A percentile compares a stretch with the other conserved stretches of the same genome.
Evolutionary conservation across 2,329 filamentous ascomycete species (phyloP).

Genomic region (Fusarium sacchari): DNA sequence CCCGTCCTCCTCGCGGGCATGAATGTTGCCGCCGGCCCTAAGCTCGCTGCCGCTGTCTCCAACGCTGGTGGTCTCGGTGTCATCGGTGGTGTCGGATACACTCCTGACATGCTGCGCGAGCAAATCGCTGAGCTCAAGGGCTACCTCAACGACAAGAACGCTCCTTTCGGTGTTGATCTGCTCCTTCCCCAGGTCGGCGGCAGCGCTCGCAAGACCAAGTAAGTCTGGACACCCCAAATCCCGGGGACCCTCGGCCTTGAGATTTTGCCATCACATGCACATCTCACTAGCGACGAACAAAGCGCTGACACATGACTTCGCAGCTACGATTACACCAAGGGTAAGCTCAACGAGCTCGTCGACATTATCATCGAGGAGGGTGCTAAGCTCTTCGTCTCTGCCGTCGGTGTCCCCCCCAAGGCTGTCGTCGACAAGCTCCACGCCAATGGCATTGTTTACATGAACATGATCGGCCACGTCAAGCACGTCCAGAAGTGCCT

Average conservation of each 20-base stretch:
- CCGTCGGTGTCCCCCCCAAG: slow-evolving; percentile 92
- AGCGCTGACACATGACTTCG: slow-evolving; percentile 19
- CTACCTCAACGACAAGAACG: slow-evolving; percentile 87
- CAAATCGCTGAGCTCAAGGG: slow-evolving; percentile 95
- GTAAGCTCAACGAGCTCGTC: slow-evolving; percentile 90
- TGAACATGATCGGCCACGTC: slow-evolving; percentile 99
- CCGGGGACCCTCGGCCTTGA: neutral
- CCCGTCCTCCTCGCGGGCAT: slow-evolving; percentile 96
- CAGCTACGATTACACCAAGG: slow-evolving; percentile 99
- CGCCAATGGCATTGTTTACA: slow-evolving; percentile 87
- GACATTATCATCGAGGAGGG: slow-evolving; percentile 93
- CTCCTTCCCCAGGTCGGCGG: slow-evolving; percentile 95
- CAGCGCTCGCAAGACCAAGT: slow-evolving; percentile 93
- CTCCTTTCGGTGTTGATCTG: slow-evolving; percentile 93
- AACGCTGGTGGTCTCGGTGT: slow-evolving; percentile 97
- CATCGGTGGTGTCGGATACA: slow-evolving; percentile 95
- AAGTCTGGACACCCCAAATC: slow-evolving; percentile 40
- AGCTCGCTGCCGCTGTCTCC: slow-evolving; percentile 94
- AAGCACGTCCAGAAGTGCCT: slow-evolving; percentile 99
- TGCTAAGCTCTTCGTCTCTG: slow-evolving; percentile 93
- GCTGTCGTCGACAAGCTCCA: slow-evolving; percentile 90
- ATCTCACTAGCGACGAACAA: neutral
- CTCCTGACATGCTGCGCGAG: slow-evolving; percentile 94
- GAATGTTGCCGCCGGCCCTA: slow-evolving; percentile 98
- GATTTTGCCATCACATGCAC: slow-evolving; percentile 37